phyloP scores from a whole-genome alignment of 345 rosid species.

The Camelina laxa region DNA sequence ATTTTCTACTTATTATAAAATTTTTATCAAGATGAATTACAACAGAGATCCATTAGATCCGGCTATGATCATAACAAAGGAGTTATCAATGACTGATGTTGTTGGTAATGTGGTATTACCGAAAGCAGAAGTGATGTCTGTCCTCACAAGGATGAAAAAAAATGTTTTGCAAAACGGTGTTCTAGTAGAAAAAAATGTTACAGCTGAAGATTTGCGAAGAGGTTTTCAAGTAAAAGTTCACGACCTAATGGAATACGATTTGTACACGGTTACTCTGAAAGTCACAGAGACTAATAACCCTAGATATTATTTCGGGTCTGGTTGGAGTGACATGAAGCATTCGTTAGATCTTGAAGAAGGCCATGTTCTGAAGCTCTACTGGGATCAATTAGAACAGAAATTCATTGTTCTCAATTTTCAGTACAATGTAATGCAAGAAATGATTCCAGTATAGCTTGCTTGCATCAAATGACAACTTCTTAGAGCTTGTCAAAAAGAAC shows the following conservation, averaged over 20 bases:
- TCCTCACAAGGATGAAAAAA: background rate
- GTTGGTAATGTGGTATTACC: background rate
- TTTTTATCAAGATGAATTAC: background rate
- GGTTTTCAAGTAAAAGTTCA: conserved; percentile 6
- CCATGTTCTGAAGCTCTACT: too few relatives aligned
- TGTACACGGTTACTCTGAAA: background rate
- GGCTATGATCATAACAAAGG: conserved; percentile 4
- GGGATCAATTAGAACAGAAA: too few relatives aligned
- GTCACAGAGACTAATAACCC: background rate
- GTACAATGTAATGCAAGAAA: too few relatives aligned
- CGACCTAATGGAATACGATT: background rate
- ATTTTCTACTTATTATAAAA: background rate
- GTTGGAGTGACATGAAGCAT: background rate
- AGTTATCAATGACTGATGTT: background rate
- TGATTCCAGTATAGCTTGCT: too few relatives aligned
- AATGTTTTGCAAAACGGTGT: too few relatives aligned
- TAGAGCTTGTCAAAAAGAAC: too few relatives aligned
- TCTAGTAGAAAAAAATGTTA: background rate
- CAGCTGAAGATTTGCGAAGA: background rate
- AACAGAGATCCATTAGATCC: background rate
- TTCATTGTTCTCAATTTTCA: too few relatives aligned
- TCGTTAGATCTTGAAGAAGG: too few relatives aligned
- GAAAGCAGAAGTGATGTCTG: background rate
- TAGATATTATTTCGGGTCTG: background rate
- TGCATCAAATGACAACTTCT: too few relatives aligned